Conservation (phyloP, 306 rosid species). For the Albizia julibrissin region DNA sequence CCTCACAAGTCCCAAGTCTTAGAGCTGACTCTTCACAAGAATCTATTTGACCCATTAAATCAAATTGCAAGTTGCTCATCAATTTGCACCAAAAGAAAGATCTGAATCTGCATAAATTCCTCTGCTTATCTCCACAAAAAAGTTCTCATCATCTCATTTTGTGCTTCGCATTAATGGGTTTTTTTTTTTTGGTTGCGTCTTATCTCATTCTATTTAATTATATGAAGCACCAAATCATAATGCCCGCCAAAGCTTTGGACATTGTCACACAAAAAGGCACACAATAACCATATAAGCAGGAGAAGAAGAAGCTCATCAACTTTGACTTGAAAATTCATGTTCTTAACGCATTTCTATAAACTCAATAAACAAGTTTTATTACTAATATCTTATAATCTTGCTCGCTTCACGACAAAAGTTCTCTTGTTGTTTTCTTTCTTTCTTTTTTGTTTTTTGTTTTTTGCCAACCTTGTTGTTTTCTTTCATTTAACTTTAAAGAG, state of each 20-base stretch:
- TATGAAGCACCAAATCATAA: conserved; percentile 38
- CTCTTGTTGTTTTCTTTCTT: not conserved
- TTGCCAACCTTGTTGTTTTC: not conserved
- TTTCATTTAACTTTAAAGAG: conserved; percentile 29
- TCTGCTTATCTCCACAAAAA: conserved; percentile 36
- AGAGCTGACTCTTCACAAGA: conserved; percentile 46
- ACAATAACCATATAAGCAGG: conserved; percentile 7
- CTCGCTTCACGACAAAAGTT: conserved; percentile 40
- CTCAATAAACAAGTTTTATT: conserved; percentile 6
- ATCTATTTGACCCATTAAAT: conserved; percentile 49
- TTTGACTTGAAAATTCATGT: conserved; percentile 33
- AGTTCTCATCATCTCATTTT: conserved; percentile 35
- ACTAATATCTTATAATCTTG: conserved; percentile 7
- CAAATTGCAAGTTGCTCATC: conserved; percentile 50
- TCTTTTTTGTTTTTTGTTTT: too few relatives aligned
- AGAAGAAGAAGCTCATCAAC: conserved; percentile 19
- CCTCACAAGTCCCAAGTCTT: conserved; percentile 42
- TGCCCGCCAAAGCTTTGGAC: conserved; percentile 44
- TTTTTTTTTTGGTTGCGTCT: conserved; percentile 25
- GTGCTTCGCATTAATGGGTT: conserved; percentile 35
- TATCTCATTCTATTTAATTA: conserved; percentile 42
- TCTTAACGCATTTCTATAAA: conserved; percentile 24
- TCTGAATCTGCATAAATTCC: conserved; percentile 50
- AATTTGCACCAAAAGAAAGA: conserved; percentile 48
- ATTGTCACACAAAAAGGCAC: conserved; percentile 34